Conservation (phyloP, 352 stramenopile genomes). For the Globisporangium nagaii region DNA sequence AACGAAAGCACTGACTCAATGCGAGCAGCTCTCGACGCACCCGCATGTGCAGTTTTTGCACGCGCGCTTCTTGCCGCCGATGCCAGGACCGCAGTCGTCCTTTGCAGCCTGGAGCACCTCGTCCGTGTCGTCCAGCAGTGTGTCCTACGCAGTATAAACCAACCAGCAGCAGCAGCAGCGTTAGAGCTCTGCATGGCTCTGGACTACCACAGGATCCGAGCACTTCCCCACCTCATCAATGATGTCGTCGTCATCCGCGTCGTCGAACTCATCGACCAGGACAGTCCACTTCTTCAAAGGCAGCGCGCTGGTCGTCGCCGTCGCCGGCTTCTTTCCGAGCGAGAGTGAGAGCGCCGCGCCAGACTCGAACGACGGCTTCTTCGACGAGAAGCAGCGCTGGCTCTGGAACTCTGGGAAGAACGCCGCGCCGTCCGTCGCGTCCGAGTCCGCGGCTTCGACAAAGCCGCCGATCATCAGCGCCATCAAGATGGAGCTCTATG, state of each 20-base stretch:
- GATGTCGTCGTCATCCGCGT: constrained; percentile 52
- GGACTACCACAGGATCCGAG: no score
- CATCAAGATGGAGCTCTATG: constrained; percentile 70
- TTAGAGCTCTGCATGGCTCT: no score
- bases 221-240: constrained; percentile 64
- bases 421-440: constrained; percentile 17
- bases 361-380: constrained; percentile 60
- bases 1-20: constrained; percentile 1
- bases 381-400: constrained; percentile 41
- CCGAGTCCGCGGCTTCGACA: constrained; percentile 42
- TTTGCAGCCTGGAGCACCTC: constrained; percentile 72
- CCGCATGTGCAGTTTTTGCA: constrained; percentile 98
- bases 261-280: constrained; percentile 53
- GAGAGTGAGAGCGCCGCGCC: constrained; percentile 46
- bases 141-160: constrained; percentile 29
- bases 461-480: constrained; percentile 76
- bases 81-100: constrained; percentile 70
- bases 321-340: constrained; percentile 34
- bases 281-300: constrained; percentile 67
- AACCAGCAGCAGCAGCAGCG: neutral
- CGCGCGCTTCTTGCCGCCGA: constrained; percentile 85
- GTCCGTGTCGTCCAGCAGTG: constrained; percentile 77
- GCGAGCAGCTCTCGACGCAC: constrained; percentile 29
- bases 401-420: constrained; percentile 41
- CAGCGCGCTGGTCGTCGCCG: constrained; percentile 11